A percentile compares a stretch with the other conserved stretches of the same genome.
Evolutionary conservation across 768 basidiomycete species (phyloP).

Genomic region (Tylopilus sp.): DNA sequence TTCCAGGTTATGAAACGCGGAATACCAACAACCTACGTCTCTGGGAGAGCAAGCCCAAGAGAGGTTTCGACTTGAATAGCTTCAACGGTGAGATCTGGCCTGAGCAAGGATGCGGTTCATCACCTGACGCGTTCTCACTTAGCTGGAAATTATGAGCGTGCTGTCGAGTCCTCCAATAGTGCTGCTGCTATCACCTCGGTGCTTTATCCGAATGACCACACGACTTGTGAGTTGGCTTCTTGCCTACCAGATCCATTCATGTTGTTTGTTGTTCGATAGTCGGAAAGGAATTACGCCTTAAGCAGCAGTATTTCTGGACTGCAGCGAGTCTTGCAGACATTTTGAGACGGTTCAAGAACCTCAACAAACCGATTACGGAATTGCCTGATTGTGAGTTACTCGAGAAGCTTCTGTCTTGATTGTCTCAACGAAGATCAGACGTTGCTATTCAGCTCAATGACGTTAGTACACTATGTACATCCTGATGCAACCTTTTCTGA

Average conservation of each 20-base stretch:
- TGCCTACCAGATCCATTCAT: background rate
- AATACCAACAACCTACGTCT: slow-evolving; percentile 88
- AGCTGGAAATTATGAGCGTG: slow-evolving; percentile 92
- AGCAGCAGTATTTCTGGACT: slow-evolving; percentile 98
- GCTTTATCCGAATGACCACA: slow-evolving; percentile 94
- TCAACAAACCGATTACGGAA: slow-evolving; percentile 72
- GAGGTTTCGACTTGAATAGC: slow-evolving; percentile 89
- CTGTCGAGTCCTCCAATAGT: slow-evolving; percentile 83
- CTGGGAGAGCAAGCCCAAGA: slow-evolving; percentile 84
- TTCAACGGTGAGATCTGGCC: slow-evolving; percentile 70
- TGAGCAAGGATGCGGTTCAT: background rate
- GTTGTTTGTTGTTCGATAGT: slow-evolving; percentile 41
- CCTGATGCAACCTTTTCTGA: background rate
- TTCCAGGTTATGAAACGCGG: slow-evolving; percentile 76
- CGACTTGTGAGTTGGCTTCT: slow-evolving; percentile 43
- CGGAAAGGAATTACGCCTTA: slow-evolving; percentile 84
- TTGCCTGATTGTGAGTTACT: slow-evolving; percentile 71
- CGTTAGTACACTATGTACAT: slow-evolving; percentile 38
- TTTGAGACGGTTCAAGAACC: slow-evolving; percentile 87
- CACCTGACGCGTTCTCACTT: slow-evolving; percentile 5
- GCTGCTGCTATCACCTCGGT: slow-evolving; percentile 94
- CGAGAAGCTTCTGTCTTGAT: background rate
- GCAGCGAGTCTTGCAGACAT: slow-evolving; percentile 87
- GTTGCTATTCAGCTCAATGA: slow-evolving; percentile 96
- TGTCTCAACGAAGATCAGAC: slow-evolving; percentile 38